Evolutionary conservation across 441 rosid genomes (phyloP), one percentile per base, ranked within the genome.

Genomic region (Pelargonium australe): DNA sequence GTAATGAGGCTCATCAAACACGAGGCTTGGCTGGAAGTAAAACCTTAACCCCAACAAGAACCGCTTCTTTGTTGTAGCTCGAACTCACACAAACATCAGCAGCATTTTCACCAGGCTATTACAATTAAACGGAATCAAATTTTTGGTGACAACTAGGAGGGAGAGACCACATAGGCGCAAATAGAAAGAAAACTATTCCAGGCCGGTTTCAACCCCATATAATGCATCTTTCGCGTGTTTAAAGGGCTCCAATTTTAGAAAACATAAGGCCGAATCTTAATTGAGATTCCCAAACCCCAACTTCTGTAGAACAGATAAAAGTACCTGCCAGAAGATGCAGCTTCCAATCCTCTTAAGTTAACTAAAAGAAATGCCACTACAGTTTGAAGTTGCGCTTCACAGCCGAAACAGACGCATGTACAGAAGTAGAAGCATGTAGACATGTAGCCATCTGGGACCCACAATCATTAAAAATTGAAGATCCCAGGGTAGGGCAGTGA

Each of bases 291-390:
- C 23, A n/a, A 75, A 55, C 71, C 79, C 72, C 75, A 77, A 70
- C 86, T 82, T 80, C 83, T 72, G 78, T 19, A 75, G 70, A 81
- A 68, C 86, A 82, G 79, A 82, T 79, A 43, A 49, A 79, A 72
- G 75, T 85, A 87, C 89, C 95, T 84, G 89, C 82, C 79, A 83
- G 82, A 82, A 85, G 89, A 81, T 68, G 90, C 83, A 85, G 88
- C 84, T 75, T 78, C 78, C 70, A 63, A 72, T 72, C 77, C 82
- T 60, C 72, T 80, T 66, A 64, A 79, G 79, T 76, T 79, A 75
- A 79, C 73, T 75, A 81, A 80, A 87, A 80, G 45, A 78, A 73
- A 73, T 69, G 79, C 85, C 83, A 78, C 69, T 71, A 76, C 71
- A 78, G 67, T 78, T 73, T 74, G 83, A 72, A 77, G 75, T 71